Evolutionary conservation across 192 early-diverging fungal genomes (phyloP), one percentile per base, ranked within the genome.

Genomic region (Haplosporangium gracile): DNA sequence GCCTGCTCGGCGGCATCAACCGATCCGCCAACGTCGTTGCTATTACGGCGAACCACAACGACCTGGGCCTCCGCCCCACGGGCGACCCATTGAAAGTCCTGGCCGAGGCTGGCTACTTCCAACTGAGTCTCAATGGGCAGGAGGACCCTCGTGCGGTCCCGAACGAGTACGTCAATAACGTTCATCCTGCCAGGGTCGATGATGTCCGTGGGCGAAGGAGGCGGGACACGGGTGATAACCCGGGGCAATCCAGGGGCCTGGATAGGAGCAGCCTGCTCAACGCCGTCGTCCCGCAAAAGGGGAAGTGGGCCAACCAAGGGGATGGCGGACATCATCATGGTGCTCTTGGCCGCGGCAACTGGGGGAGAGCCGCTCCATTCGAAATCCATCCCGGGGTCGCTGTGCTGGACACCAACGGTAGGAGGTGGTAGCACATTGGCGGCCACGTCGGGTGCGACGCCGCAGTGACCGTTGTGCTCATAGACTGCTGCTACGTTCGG

Each of bases 1-100:
- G 75, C 83, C 83, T 86, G 83, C 73, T 86, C 40, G 55, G 75
- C 71, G 69, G 83, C 55, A 45, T 49, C 78, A 69, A 36, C 68
- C 36, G 34, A 39, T 47, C 73, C 42, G 51, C 51, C 74, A 42
- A 60, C 75, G 29, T 26, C 76, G 29, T 74, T 65, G 72, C 29
- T 43, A 74, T 51, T 45, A 63, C 55, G 57, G 78, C 68, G 51
- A 51, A 55, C 74, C 4, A 38, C 68, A 55, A 40, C 83, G 24
- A 39, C 74, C 26, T 76, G 63, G 72, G 39, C 57, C 76, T 45
- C 71, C 69, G 15, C 34, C 68, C 43, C 70, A 24, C 11, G 65
- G 69, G 68, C 73, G 47, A 72, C 53, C 68, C 49, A 32, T 15
- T 26, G 71, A 60, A 68, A 40, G 65, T 26, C 73, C 45, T 36